Conservation (phyloP, 2,329 filamentous ascomycete species). For the Aspergillus costaricaensis region DNA sequence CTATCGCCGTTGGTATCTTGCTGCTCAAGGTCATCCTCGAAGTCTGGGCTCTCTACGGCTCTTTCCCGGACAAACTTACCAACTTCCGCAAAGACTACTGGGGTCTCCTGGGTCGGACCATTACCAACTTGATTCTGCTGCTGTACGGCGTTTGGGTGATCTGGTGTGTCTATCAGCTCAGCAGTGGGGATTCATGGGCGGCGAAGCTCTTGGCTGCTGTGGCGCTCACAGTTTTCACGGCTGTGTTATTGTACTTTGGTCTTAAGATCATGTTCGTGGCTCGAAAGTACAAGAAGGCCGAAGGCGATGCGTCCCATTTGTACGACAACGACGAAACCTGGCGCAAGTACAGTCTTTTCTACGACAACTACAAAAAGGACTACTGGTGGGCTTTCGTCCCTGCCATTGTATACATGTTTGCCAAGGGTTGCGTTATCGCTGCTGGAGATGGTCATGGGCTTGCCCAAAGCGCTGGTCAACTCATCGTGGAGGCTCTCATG, state of each 20-base stretch:
- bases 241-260: slow-evolving; percentile 76
- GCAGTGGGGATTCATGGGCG: slow-evolving; percentile 88
- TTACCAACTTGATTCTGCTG: slow-evolving; percentile 85
- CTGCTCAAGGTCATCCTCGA: slow-evolving; percentile 91
- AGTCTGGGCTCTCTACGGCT: slow-evolving; percentile 84
- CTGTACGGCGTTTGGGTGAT: slow-evolving; percentile 94
- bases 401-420: slow-evolving; percentile 84
- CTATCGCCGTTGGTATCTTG: slow-evolving; percentile 81
- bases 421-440: slow-evolving; percentile 82
- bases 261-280: slow-evolving; percentile 81
- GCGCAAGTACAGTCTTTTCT: slow-evolving; percentile 96
- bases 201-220: slow-evolving; percentile 81
- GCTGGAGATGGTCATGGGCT: slow-evolving; percentile 83
- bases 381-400: slow-evolving; percentile 99
- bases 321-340: slow-evolving; percentile 89
- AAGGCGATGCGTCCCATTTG: slow-evolving; percentile 72
- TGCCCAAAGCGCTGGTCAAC: slow-evolving; percentile 74
- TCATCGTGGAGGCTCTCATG: slow-evolving; percentile 79
- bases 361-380: slow-evolving; percentile 89
- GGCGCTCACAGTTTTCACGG: slow-evolving; percentile 79
- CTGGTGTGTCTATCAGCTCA: slow-evolving; percentile 96
- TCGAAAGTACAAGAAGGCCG: slow-evolving; percentile 68
- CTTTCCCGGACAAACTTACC: slow-evolving; percentile 74
- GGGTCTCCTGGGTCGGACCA: slow-evolving; percentile 83
- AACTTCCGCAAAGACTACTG: slow-evolving; percentile 96